Base-by-base conservation (phyloP, 345 rosid species). In the Chamaenerion angustifolium region DNA sequence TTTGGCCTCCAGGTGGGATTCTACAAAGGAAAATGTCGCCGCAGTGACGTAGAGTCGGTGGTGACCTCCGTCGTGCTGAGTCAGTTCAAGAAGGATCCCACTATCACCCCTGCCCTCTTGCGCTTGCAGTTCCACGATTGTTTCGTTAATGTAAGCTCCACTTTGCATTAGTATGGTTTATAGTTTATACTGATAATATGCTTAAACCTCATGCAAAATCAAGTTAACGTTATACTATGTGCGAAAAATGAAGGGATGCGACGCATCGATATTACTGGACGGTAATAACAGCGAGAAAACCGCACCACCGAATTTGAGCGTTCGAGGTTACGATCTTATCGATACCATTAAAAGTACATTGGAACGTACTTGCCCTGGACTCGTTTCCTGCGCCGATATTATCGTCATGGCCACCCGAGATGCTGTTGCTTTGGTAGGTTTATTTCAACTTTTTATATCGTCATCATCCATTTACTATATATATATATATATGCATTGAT, bases 381-480 rank as follows among this genome's bases (percentile, higher is more conserved):
- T 74, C 7, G 74, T 80, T 54, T 80, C 94, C 54, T 84, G 89
- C 19, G 79, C 78, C 41, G 85, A 78, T 65, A 64, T 72, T 56
- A 67, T 78, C 3, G 55, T 61, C 11, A 61, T 84, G 59, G 88
- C 81, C 23, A 64, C 94, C 3, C 75, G 89, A 64, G 83, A 76
- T 23, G 83, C 77, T 12, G 80, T 81, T 46, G 11, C 8, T 12
- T 48, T 68, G 58, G 86, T 76, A 44, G n/a, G 23, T 19, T 10
- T 19, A 49, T 17, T 47, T 47, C 42, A 5, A 12, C n/a, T n/a
- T n/a, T n/a, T n/a, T n/a, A n/a, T n/a, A n/a, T n/a, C n/a, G n/a
- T n/a, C n/a, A n/a, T n/a, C n/a, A n/a, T n/a, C n/a, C n/a, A n/a
- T n/a, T n/a, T n/a, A n/a, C n/a, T n/a, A n/a, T n/a, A n/a, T n/a